phyloP scores from a whole-genome alignment of 2,329 filamentous ascomycete genomes.

The Stachybotrys echinatus region DNA sequence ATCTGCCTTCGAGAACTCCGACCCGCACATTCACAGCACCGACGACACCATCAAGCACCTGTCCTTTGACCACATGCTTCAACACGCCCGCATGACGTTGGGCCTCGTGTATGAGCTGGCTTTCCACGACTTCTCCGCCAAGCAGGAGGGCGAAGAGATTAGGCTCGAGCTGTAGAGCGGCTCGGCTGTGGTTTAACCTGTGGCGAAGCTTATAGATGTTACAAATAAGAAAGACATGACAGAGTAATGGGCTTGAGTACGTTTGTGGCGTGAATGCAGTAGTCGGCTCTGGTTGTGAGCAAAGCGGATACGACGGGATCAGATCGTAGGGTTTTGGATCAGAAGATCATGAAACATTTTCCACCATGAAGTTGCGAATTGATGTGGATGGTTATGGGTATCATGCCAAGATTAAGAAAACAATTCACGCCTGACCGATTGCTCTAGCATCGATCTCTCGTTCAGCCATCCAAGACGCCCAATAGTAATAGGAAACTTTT shows the following conservation, averaged over 20 bases:
- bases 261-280: too few species aligned
- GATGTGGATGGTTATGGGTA: not conserved
- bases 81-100: conserved; percentile 81
- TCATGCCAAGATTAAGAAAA: too few species aligned
- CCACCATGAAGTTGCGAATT: not conserved
- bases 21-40: conserved; percentile 65
- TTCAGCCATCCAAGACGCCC: not conserved
- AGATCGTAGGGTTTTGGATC: too few species aligned
- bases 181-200: not conserved
- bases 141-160: conserved; percentile 20
- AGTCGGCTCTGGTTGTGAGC: not conserved
- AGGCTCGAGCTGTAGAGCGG: conserved; percentile 27
- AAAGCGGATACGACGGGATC: not conserved
- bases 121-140: conserved; percentile 61
- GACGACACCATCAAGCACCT: conserved; percentile 67
- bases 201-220: not conserved
- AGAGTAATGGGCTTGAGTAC: not conserved
- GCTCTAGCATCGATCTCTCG: too few species aligned
- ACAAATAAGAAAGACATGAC: not conserved
- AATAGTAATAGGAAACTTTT: not conserved
- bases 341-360: too few species aligned
- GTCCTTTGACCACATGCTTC: conserved; percentile 85
- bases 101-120: conserved; percentile 81
- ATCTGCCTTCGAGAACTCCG: conserved; percentile 60
- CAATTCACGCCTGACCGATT: too few species aligned